Evolutionary conservation across 805 yeast genomes (phyloP), one percentile per base, ranked within the genome.

Genomic region (Cyberlindnera subsufficiens): DNA sequence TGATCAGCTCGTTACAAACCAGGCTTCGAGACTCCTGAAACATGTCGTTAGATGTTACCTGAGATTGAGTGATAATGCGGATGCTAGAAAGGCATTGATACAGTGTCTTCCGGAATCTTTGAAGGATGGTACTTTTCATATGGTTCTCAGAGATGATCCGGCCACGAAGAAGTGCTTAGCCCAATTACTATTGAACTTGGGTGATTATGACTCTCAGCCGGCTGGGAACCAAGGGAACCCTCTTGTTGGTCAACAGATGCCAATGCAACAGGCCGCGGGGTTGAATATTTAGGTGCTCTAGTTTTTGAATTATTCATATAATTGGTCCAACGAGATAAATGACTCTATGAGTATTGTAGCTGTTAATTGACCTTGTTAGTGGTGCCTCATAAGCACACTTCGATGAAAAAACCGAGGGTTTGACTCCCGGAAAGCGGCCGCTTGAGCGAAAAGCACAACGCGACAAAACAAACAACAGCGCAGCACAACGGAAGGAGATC

Each of bases 31-130:
- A 53, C 69, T 91, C 39, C 71, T 91, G 47, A 90, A 91, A 60
- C 98, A 93, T 59, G 96, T 91, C 30, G 93, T 91, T 25, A 77
- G 97, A 60, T 91, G 99, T 61, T 91, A 91, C 59, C 71, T 91
- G 66, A 76, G 99, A 50, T 71, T 91, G 38, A 80, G 93, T 36
- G 99, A 91, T 60, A 90, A 91, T 55, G 70, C 80, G 30, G 95
- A 95, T 49, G 97, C 98, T 3, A 74, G 96, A 51, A 85, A 85
- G 50, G 89, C 96, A 0, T 71, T 91, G 51, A 81, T 86, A 37
- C 83, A 80, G 45, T 82, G 86, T 18, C 67, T 93, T 39, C 98
- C 99, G 2, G 91, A 84, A 53, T 86, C 95, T 3, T 71, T 91
- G 55, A 78, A 86, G 48, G 96, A 86, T 60, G 91, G 86, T 16